Percentiles rank a stretch among this genome's conserved stretches.
Evolutionary conservation across 257 asterid genomes (phyloP).

Genomic region (Primulina eburnea): DNA sequence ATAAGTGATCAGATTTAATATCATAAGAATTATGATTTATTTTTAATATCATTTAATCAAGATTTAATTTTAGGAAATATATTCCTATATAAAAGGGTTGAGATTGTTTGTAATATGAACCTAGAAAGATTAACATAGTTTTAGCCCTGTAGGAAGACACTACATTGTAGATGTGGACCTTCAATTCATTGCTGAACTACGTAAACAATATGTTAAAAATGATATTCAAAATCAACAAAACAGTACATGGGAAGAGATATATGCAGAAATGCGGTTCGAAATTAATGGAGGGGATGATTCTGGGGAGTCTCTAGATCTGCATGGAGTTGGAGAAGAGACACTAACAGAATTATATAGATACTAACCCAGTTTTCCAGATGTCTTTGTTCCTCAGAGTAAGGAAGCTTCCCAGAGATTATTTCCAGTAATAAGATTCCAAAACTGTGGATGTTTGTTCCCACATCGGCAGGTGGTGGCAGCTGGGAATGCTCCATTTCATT

Average conservation of each 20-base stretch:
- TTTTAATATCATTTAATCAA: too few species aligned
- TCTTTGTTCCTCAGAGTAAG: conserved; percentile 58
- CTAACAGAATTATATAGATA: not conserved
- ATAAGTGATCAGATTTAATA: too few species aligned
- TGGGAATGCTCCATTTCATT: conserved; percentile 45
- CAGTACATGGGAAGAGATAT: not conserved
- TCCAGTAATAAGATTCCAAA: conserved; percentile 79
- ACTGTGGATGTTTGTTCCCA: conserved; percentile 58
- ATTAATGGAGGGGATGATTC: not conserved
- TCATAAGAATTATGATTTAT: too few species aligned
- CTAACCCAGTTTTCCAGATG: conserved; percentile 58
- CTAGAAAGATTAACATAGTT: not conserved
- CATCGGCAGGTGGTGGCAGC: conserved; percentile 49
- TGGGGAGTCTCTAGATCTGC: not conserved
- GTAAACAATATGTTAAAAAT: too few species aligned
- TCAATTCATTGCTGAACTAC: not conserved
- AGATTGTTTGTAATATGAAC: not conserved
- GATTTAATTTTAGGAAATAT: not conserved
- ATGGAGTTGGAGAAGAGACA: not conserved
- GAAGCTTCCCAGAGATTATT: conserved; percentile 64
- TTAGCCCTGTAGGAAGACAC: too few species aligned
- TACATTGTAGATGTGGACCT: not conserved
- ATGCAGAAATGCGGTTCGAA: not conserved
- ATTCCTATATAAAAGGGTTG: not conserved
- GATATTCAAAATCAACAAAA: not conserved